Evolutionary conservation across 2,329 filamentous ascomycete genomes (phyloP).

Genomic region (Aspergillus pseudoviridinutans): DNA sequence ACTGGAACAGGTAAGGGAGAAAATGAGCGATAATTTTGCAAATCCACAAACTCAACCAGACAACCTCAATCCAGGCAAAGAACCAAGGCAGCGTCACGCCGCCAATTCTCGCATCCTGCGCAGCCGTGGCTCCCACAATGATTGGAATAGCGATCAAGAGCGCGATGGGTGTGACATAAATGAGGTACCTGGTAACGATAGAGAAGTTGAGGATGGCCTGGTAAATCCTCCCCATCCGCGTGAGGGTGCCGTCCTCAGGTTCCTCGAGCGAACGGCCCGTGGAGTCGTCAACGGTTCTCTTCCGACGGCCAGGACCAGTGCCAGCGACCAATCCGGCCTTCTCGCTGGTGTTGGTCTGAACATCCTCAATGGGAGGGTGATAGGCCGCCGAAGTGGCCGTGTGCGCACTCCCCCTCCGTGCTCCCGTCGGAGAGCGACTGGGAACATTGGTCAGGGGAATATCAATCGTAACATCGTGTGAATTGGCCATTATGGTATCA

Average conservation of each 20-base stretch:
- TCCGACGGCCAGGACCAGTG: constrained; percentile 31
- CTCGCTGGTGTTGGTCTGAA: constrained; percentile 28
- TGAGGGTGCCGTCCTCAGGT: constrained; percentile 53
- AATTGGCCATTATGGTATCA: constrained; percentile 45
- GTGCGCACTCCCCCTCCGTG: constrained; percentile 36
- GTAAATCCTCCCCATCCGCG: constrained; percentile 58
- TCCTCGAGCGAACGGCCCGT: constrained; percentile 34
- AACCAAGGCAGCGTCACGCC: constrained; percentile 57
- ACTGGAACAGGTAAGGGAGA: constrained; percentile 57
- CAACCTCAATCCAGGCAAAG: constrained; percentile 62
- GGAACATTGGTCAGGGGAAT: constrained; percentile 58
- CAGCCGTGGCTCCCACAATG: constrained; percentile 55
- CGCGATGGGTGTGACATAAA: constrained; percentile 59
- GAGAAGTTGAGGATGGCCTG: constrained; percentile 59
- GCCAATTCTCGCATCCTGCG: constrained; percentile 48
- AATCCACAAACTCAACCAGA: constrained; percentile 62
- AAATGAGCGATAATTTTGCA: constrained; percentile 58
- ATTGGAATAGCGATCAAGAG: constrained; percentile 59
- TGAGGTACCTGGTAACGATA: constrained; percentile 59
- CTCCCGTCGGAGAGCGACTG: constrained; percentile 45
- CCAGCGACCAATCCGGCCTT: constrained; percentile 23
- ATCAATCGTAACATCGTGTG: constrained; percentile 55
- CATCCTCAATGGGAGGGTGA: constrained; percentile 18
- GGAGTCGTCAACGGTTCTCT: constrained; percentile 24
- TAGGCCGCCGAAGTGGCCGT: constrained; percentile 30